Evolutionary conservation across 257 asterid species (phyloP).

Genomic region (Asclepias syriaca): DNA sequence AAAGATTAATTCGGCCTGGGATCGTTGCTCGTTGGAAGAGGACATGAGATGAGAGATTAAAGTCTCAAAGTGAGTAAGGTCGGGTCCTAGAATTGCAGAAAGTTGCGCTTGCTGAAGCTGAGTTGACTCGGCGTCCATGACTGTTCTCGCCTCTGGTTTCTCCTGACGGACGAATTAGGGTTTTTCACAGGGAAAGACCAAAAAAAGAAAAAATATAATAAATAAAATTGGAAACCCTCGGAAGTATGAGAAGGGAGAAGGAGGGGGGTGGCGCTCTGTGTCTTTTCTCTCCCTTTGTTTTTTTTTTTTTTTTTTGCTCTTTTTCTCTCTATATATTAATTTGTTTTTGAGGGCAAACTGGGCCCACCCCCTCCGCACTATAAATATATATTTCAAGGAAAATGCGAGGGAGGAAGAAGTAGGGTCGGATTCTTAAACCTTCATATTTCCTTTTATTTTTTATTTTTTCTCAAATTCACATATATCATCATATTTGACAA

Average conservation of each 20-base stretch:
- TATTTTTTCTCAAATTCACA: no score
- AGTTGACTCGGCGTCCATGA: constrained; percentile 70
- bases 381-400: background rate
- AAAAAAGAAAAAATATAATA: no score
- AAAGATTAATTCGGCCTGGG: constrained; percentile 85
- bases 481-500: no score
- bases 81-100: constrained; percentile 69
- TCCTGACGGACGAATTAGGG: constrained; percentile 33
- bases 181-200: constrained; percentile 23
- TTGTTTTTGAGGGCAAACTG: background rate
- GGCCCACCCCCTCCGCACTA: background rate
- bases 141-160: background rate
- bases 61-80: constrained; percentile 71
- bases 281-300: background rate
- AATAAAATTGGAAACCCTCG: background rate
- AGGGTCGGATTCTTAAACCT: background rate
- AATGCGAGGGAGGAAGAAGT: constrained; percentile 5
- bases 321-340: no score
- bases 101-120: constrained; percentile 77
- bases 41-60: constrained; percentile 83
- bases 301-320: background rate
- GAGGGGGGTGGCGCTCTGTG: constrained; percentile 5
- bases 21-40: constrained; percentile 72
- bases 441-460: no score
- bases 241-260: background rate